Conservation (phyloP, 495 filamentous ascomycete species). For the Tuber indicum region DNA sequence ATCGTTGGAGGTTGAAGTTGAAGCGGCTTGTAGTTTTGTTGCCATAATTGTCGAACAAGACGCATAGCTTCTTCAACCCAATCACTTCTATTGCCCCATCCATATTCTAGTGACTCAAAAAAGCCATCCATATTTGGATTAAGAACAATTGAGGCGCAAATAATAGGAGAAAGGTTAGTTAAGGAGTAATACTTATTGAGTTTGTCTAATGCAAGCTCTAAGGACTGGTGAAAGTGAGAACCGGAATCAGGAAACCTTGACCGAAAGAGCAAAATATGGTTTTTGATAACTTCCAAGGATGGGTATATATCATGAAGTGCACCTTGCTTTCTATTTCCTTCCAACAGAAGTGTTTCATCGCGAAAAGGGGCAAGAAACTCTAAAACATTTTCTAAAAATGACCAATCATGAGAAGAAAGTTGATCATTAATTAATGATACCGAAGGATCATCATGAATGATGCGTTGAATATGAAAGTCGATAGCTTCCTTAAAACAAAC, state of each 20-base stretch:
- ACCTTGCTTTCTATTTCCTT: not conserved
- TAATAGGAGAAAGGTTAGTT: not conserved
- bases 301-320: not conserved
- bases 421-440: not conserved
- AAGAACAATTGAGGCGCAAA: no score
- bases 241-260: no score
- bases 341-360: no score
- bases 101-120: slow-evolving; percentile 6
- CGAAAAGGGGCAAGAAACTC: not conserved
- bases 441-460: not conserved
- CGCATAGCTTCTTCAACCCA: not conserved
- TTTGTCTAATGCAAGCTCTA: no score
- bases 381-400: not conserved
- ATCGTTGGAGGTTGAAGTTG: not conserved
- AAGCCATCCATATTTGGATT: slow-evolving; percentile 9
- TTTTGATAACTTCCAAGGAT: no score
- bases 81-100: not conserved
- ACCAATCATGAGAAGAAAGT: not conserved
- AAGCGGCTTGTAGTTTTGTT: slow-evolving; percentile 2
- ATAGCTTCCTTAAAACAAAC: not conserved
- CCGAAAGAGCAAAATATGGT: no score
- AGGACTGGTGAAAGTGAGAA: no score
- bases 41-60: not conserved
- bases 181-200: slow-evolving; percentile 10
- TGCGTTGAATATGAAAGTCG: not conserved